Conservation (phyloP, 768 basidiomycete genomes). For the Terana coerulea region DNA sequence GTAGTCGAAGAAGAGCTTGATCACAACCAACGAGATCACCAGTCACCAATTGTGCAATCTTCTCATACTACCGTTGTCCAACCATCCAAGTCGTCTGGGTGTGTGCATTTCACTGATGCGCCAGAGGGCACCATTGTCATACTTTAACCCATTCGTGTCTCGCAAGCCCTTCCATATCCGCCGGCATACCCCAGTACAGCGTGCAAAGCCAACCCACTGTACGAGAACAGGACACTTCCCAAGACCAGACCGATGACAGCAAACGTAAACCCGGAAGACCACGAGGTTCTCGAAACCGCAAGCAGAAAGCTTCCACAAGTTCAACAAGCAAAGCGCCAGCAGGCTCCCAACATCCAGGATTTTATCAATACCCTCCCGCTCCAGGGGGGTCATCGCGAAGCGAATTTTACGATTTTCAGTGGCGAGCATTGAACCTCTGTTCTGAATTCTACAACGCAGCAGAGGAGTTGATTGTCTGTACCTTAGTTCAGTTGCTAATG, state of each 20-base stretch:
- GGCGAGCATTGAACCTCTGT: constrained; percentile 78
- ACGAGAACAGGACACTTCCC: constrained; percentile 26
- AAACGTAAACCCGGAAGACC: constrained; percentile 80
- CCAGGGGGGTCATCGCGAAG: constrained; percentile 53
- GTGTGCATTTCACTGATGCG: constrained; percentile 17
- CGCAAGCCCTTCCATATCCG: constrained; percentile 23
- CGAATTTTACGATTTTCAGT: constrained; percentile 84
- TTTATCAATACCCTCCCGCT: constrained; percentile 43
- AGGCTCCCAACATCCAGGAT: constrained; percentile 28
- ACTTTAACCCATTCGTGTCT: constrained; percentile 11
- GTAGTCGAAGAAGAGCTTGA: constrained; percentile 65
- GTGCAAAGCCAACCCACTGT: constrained; percentile 21
- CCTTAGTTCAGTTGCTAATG: constrained; percentile 12
- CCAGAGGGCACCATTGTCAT: constrained; percentile 13
- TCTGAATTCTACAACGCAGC: constrained; percentile 85
- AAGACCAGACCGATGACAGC: constrained; percentile 18
- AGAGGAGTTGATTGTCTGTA: constrained; percentile 76
- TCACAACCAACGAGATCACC: constrained; percentile 26
- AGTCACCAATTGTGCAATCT: constrained; percentile 28
- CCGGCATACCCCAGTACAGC: constrained; percentile 23
- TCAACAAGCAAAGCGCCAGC: constrained; percentile 26
- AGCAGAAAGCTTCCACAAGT: constrained; percentile 33
- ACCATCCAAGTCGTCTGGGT: constrained; percentile 27
- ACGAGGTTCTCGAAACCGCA: constrained; percentile 75
- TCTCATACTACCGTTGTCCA: constrained; percentile 20